phyloP scores from a whole-genome alignment of 768 basidiomycete species.

The Thelephora aurantiotincta region DNA sequence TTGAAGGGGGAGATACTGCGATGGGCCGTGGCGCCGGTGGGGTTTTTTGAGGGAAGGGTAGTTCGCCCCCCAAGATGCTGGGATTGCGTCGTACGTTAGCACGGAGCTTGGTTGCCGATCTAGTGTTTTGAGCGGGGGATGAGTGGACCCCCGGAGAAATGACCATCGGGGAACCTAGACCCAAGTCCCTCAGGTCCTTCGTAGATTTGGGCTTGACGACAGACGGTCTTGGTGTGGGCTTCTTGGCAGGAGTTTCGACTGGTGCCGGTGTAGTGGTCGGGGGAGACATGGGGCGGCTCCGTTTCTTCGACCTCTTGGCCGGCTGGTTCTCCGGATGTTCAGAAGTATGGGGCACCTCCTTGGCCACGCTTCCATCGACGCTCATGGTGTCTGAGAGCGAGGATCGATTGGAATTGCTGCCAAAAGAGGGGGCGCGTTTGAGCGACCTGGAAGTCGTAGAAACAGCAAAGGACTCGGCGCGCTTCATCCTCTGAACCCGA shows the following conservation, averaged over 20 bases:
- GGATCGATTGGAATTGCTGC: constrained; percentile 16
- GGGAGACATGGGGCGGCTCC: constrained; percentile 18
- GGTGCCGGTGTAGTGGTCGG: constrained; percentile 10
- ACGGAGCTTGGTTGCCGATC: constrained; percentile 14
- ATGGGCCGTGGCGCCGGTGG: constrained; percentile 6
- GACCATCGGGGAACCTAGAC: neutral
- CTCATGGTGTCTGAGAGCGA: constrained; percentile 15
- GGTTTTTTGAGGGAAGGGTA: constrained; percentile 28
- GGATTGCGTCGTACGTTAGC: constrained; percentile 43
- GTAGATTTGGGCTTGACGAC: neutral
- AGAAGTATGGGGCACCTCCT: constrained; percentile 22
- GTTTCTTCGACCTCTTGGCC: constrained; percentile 44
- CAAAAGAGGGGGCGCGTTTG: constrained; percentile 52
- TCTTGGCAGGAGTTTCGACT: constrained; percentile 8
- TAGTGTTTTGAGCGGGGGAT: constrained; percentile 1
- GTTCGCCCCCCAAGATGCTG: constrained; percentile 53
- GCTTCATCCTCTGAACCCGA: constrained; percentile 35
- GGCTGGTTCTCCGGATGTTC: constrained; percentile 46
- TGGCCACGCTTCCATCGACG: constrained; percentile 11
- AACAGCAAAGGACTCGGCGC: constrained; percentile 32
- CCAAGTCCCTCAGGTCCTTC: too few species aligned
- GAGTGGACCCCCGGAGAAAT: neutral
- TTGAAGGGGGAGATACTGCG: constrained; percentile 6
- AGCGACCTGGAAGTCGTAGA: constrained; percentile 14
- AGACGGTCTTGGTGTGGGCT: constrained; percentile 10